These are phyloP conservation scores for Elaeis guineensis DNA, from an alignment of 176 grass and related monocot genomes.

Conservation along the genomic window DNA sequence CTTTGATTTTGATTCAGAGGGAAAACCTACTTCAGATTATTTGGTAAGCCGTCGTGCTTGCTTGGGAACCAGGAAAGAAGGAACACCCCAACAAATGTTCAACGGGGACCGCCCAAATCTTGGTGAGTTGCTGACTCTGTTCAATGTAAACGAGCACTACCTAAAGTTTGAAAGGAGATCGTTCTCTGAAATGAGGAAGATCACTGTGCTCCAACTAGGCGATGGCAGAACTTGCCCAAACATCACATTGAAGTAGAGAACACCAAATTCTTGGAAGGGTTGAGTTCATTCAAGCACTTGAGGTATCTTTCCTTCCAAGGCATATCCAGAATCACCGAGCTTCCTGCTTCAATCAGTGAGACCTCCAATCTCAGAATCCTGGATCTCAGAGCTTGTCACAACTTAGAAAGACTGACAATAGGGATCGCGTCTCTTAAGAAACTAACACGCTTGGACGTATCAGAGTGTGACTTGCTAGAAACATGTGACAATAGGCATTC, in stretches of 20 bases:
- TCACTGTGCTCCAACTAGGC: conserved; percentile 42
- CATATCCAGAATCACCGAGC: conserved; percentile 12
- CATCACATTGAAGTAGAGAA: conserved; percentile 53
- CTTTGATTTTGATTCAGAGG: conserved; percentile 43
- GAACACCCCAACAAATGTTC: too few species aligned
- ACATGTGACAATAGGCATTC: background rate
- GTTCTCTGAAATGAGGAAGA: conserved; percentile 33
- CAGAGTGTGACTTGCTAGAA: conserved; percentile 69
- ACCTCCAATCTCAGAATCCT: conserved; percentile 46
- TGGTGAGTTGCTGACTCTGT: conserved; percentile 24
- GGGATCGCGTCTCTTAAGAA: conserved; percentile 29
- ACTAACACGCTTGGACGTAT: conserved; percentile 59
- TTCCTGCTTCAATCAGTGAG: conserved; percentile 44
- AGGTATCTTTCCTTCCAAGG: conserved; percentile 30
- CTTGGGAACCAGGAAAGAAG: background rate
- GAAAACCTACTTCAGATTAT: conserved; percentile 24
- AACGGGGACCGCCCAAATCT: background rate
- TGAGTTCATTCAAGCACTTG: conserved; percentile 8
- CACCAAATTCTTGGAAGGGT: conserved; percentile 34
- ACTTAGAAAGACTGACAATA: conserved; percentile 45
- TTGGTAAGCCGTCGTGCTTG: conserved; percentile 11
- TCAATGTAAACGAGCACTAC: conserved; percentile 41
- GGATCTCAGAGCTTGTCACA: conserved; percentile 78
- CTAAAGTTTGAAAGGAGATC: conserved; percentile 38
- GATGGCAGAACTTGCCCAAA: conserved; percentile 25